Base-by-base conservation (phyloP, 106 monocot species). In the Platanthera guangdongensis region DNA sequence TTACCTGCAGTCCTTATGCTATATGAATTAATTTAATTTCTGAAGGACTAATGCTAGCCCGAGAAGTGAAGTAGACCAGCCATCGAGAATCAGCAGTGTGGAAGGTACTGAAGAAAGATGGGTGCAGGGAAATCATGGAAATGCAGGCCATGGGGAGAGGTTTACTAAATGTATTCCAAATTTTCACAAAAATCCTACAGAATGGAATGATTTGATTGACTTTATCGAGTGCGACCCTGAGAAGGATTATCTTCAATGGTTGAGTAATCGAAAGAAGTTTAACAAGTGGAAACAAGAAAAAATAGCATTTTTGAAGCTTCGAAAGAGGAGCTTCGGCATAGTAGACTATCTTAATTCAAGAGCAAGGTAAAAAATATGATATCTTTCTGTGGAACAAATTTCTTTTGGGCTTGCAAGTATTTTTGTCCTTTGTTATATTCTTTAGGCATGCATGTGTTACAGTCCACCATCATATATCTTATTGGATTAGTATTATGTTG, bases 171-270 rank as follows among this genome's bases (percentile, higher is more conserved):
- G 67, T 28, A 21, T 74, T 46, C 64, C 73, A 45, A 72, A 32
- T 19, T 72, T 72, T 77, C 49, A 72, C 25, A 57, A 7, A 51
- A 65, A 65, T 15, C 73, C 72, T 21, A 64, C 78, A 5, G 78
- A 78, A 39, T 82, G 78, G 77, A 74, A 45, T 21, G 82, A 73
- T 74, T 48, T 82, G 65, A 52, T 67, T 32, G 78, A 82, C 52
- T 82, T 82, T 53, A 82, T 82, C 49, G 82, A 74, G 47, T 78
- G 82, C 53, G 53, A 15, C 14, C 63, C 16, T 28, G 74, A 62
- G 16, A 82, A 82, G 52, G 78, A 82, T 68, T 82, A 82, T 46
- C 28, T 50, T 6, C 25, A 13, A 9, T 82, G 73, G 77, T 15
- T 82, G 52, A 74, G 25, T 7, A 62, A 74, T 16, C 57, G 63